Base-by-base conservation (phyloP, 371 early-diverging fungal genomes). In the Lichtheimia ramosa region DNA sequence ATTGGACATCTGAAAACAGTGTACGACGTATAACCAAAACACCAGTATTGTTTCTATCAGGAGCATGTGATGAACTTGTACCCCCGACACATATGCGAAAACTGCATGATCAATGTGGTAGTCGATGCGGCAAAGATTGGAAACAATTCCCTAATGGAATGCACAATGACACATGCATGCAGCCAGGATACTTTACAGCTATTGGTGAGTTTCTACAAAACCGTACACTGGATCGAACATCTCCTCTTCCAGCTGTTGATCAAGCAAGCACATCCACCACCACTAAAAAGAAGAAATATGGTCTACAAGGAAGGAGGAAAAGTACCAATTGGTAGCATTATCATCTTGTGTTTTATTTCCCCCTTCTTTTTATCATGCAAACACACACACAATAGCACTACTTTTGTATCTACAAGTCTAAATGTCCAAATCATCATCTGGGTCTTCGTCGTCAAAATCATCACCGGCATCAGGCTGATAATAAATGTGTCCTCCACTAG, bases 161-260 rank as follows among this genome's bases (percentile, higher is more conserved):
- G 46, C 97, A 97, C 71, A 96, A 97, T 68, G 96, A 97, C 62
- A 96, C 96, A 7, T 90, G 90, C 55, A 63, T 92, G 71, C 75
- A 78, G 83, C 81, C 71, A 3, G 92, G 89, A 0, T 97, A 96
- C 64, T 95, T 92, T 80, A 90, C 90, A 43, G 72, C 79, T 6
- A 89, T 96, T 60, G 78, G 69, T 27, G 73, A 74, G 56, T 78
- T 73, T 57, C 61, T 76, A 6, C 10, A 50, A 50, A 54, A 16
- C 2, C 61, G 61, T 10, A 28, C 43, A 0, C 39, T 61, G 10
- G 34, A 34, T 34, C 34, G 34, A 8, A 34, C 34, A 6, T 34
- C 34, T 34, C 34, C 34, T 34, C 34, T 34, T 10, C 34, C 34
- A 34, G 34, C 34, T 8, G 34, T 8, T 34, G 34, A 34, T 34